Percentiles rank a stretch among this genome's conserved stretches.
Evolutionary conservation across 495 filamentous ascomycete species (phyloP).

Genomic region (Aspergillus taichungensis): DNA sequence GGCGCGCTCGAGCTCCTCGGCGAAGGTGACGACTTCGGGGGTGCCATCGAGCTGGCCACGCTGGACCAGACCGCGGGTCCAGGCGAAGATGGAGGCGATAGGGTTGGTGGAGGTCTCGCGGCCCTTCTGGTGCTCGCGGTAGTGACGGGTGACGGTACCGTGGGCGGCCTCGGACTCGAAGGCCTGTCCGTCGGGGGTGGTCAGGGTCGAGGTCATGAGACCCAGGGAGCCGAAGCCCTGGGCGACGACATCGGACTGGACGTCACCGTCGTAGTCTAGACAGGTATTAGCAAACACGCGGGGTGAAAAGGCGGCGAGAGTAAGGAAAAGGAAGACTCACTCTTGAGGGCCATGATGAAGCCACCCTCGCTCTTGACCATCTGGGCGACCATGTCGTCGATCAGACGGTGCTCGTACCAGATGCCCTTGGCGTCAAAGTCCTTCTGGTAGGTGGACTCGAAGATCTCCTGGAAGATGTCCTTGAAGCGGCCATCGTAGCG

Average conservation of each 20-base stretch:
- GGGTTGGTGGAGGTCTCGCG: slow-evolving; percentile 96
- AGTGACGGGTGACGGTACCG: slow-evolving; percentile 97
- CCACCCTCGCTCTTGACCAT: slow-evolving; percentile 98
- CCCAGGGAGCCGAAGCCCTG: slow-evolving; percentile 97
- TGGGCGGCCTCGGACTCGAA: slow-evolving; percentile 98
- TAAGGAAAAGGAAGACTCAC: slow-evolving; percentile 44
- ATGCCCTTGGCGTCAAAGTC: slow-evolving; percentile 84
- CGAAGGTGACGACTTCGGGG: too few relatives aligned
- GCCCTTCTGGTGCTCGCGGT: slow-evolving; percentile 97
- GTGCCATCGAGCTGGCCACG: too few relatives aligned
- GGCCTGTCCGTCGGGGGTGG: slow-evolving; percentile 89
- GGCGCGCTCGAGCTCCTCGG: slow-evolving; percentile 68
- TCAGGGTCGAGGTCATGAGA: slow-evolving; percentile 95
- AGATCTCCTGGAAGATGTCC: slow-evolving; percentile 98
- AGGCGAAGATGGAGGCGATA: slow-evolving; percentile 97
- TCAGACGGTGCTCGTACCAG: slow-evolving; percentile 98
- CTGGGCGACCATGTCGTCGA: slow-evolving; percentile 99
- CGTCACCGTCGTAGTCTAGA: slow-evolving; percentile 94
- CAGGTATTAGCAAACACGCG: slow-evolving; percentile 1
- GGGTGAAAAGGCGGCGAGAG: not conserved
- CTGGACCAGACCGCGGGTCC: slow-evolving; percentile 76
- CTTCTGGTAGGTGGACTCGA: slow-evolving; percentile 75
- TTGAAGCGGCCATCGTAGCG: slow-evolving; percentile 97
- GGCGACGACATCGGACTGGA: slow-evolving; percentile 95
- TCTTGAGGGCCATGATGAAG: slow-evolving; percentile 96